Base-by-base conservation (phyloP, 2,329 filamentous ascomycete genomes). In the Aureobasidium sp. region DNA sequence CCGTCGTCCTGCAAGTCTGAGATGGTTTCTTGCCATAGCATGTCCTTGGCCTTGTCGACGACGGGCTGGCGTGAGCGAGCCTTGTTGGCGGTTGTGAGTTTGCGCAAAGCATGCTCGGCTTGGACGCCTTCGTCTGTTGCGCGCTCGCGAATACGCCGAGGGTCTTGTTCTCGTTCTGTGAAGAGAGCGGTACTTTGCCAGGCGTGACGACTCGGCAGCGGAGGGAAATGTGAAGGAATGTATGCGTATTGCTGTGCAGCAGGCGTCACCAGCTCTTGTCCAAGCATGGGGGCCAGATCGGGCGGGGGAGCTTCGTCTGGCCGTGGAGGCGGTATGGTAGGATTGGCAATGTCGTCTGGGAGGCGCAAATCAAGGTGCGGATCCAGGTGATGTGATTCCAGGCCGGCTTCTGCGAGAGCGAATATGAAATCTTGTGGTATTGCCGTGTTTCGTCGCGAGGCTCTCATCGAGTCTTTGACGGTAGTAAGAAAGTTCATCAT, bases 81-180 rank as follows among this genome's bases (percentile, higher is more conserved):
- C 57, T 75, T 61, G 55, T 61, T 61, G 36, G 76, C 77, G 1
- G 75, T 75, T 65, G 80, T 79, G 29, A 88, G 75, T 68, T 84
- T 86, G 53, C 85, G 77, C 65, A 88, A 72, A 24, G 85, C 85
- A 68, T 87, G 82, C 70, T 88, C 86, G 8, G 85, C 86, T 64
- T 85, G 72, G 50, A 86, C 80, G 15, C 85, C 85, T 69, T 88
- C 86, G 68, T 87, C 81, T 3, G 84, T 87, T 5, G 85, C 85
- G 63, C 81, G 79, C 69, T 88, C 86, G 41, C 84, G 75, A 51
- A 87, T 82, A 64, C 76, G 77, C 44, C 82, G 75, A 0, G 83
- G 80, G 67, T 87, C 83, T 37, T 76, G 81, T 65, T 87, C 84
- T 63, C 85, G 79, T 43, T 81, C 72, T 1, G 81, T 80, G 65